Percentiles rank a stretch among this genome's conserved stretches.
These are phyloP conservation scores for Trichosanthes truncata DNA, from an alignment of 306 rosid genomes.

Conservation along the genomic window DNA sequence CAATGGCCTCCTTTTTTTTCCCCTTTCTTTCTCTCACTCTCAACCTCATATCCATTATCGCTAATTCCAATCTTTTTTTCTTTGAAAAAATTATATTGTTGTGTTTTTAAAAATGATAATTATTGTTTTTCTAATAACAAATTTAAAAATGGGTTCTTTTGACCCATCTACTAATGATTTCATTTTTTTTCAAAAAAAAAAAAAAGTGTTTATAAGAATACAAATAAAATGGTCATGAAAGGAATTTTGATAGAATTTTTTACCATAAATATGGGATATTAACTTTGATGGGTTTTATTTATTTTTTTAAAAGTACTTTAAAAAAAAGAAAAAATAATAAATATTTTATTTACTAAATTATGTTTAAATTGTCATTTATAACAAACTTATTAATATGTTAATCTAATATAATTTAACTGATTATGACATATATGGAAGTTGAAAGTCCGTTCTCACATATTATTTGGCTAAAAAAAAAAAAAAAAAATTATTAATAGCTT, in stretches of 20 bases:
- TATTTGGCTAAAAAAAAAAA: too few relatives aligned
- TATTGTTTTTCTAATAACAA: background rate
- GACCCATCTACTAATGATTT: background rate
- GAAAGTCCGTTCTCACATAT: too few relatives aligned
- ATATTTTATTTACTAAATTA: too few relatives aligned
- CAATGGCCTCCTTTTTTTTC: background rate
- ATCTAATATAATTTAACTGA: too few relatives aligned
- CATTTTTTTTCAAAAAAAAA: background rate
- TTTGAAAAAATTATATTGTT: background rate
- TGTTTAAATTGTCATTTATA: too few relatives aligned
- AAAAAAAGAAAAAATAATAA: background rate
- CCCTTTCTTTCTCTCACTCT: background rate
- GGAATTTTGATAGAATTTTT: background rate
- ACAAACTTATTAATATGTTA: too few relatives aligned
- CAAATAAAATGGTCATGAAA: background rate
- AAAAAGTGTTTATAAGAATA: too few relatives aligned
- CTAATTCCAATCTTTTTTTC: background rate
- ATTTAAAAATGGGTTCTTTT: background rate
- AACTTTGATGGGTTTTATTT: background rate
- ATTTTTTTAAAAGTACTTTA: background rate
- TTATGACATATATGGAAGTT: too few relatives aligned
- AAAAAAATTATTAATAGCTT: too few relatives aligned
- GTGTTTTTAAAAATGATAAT: background rate
- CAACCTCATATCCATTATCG: constrained; percentile 11
- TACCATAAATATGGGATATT: background rate